Base-by-base conservation (phyloP, 371 early-diverging fungal genomes). In the Rhizomucor pusillus region DNA sequence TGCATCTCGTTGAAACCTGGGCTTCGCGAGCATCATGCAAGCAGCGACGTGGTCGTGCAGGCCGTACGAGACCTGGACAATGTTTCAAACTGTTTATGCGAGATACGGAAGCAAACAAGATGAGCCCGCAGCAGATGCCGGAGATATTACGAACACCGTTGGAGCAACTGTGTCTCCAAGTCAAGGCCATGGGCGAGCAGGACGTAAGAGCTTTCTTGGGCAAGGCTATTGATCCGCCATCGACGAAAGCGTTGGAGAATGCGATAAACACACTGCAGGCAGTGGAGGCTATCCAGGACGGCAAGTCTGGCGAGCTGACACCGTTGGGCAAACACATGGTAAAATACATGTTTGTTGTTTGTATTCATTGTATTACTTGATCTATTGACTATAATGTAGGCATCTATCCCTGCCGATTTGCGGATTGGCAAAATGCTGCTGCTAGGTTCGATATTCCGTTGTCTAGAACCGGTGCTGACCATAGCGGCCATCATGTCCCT, bases 11-110 rank as follows among this genome's bases (percentile, higher is more conserved):
- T 0, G 79, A 75, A 35, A 73, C 75, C 18, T 75, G 47, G 77
- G 92, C 59, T 9, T 81, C 88, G 22, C 75, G 85, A 49, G 93
- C 95, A 2, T 92, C 90, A n/a, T 90, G 90, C 20, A 76, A 82
- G 43, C 98, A 98, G 68, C 85, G 98, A 16, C 76, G 88, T 14
- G 99, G 99, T 57, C 84, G 98, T 58, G 96, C 97, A 0, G 99
- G 99, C 54, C 81, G 98, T 61, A 88, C 91, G 10, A 74, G 87
- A 36, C 81, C 84, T 1, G 98, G 98, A n/a, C 65, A 86, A 25
- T 88, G 89, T 43, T 91, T 83, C 62, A 84, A 87, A 50, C 56
- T 93, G 46, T 85, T 87, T 51, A 77, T 85, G 2, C 62, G 66
- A 23, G 59, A 74, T 9, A 75, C 67, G 0, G 81, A 84, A 43